Conservation (phyloP, 441 rosid species). For the Hura crepitans region DNA sequence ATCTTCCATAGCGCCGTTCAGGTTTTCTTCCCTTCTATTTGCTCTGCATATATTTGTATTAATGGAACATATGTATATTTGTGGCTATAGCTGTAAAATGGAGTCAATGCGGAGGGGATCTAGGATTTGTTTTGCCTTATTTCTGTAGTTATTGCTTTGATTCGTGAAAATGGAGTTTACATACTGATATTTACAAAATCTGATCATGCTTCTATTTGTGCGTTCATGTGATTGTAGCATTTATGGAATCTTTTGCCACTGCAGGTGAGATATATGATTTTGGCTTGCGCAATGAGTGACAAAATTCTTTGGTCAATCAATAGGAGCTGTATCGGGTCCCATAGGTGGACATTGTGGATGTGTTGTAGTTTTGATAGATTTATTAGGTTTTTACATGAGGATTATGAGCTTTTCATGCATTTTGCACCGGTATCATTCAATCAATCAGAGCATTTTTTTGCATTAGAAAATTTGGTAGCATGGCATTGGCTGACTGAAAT, state of each 20-base stretch:
- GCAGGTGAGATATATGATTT: conserved; percentile 20
- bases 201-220: background rate
- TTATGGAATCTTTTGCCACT: background rate
- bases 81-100: background rate
- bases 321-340: conserved; percentile 2
- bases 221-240: background rate
- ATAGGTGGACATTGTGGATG: background rate
- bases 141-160: background rate
- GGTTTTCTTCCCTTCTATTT: conserved; percentile 34
- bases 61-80: background rate
- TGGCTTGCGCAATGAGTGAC: background rate
- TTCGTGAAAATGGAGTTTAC: conserved; percentile 3
- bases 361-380: background rate
- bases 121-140: background rate
- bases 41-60: background rate
- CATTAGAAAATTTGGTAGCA: background rate
- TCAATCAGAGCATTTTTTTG: background rate
- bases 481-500: background rate
- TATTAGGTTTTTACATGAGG: background rate
- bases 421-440: background rate
- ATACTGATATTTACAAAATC: background rate
- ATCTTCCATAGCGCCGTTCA: conserved; percentile 98
- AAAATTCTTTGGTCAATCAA: background rate
- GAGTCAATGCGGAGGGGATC: conserved; percentile 9
- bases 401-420: background rate